phyloP scores from a whole-genome alignment of 2,329 filamentous ascomycete species.

The Cordyceps militaris region DNA sequence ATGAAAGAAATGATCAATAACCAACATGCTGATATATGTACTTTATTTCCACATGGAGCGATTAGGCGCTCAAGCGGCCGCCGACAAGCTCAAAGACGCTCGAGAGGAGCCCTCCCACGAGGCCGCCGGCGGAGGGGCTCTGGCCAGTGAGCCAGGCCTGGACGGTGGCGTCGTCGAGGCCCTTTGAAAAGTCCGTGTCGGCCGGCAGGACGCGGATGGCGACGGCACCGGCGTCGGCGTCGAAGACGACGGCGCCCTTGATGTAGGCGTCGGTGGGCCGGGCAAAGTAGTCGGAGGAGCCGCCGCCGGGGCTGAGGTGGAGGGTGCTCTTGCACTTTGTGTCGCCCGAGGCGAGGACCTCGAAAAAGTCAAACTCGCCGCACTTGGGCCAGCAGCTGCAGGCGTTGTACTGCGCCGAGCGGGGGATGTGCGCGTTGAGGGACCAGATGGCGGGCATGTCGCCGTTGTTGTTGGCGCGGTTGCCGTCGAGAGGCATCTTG shows the following conservation, averaged over 20 bases:
- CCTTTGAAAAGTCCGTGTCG: conserved; percentile 32
- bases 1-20: no score
- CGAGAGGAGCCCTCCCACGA: conserved; percentile 11
- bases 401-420: conserved; percentile 59
- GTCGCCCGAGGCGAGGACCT: conserved; percentile 60
- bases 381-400: conserved; percentile 72
- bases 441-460: conserved; percentile 73
- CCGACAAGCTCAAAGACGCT: conserved; percentile 21
- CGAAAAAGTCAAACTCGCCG: conserved; percentile 70
- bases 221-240: conserved; percentile 41
- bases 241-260: conserved; percentile 59
- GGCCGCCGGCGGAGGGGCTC: not conserved
- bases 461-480: conserved; percentile 43
- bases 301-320: conserved; percentile 56
- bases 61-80: not conserved
- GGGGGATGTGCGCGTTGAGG: conserved; percentile 66
- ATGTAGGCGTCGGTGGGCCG: conserved; percentile 53
- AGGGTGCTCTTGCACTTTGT: conserved; percentile 63
- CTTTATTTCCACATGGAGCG: not conserved
- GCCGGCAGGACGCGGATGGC: conserved; percentile 48
- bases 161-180: conserved; percentile 33
- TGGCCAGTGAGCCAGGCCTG: conserved; percentile 25
- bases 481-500: conserved; percentile 58
- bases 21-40: not conserved
- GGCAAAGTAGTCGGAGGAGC: conserved; percentile 64